A percentile compares a stretch with the other conserved stretches of the same genome.
Evolutionary conservation across 2,329 filamentous ascomycete genomes (phyloP).

Genomic region (Helotiales sp.): DNA sequence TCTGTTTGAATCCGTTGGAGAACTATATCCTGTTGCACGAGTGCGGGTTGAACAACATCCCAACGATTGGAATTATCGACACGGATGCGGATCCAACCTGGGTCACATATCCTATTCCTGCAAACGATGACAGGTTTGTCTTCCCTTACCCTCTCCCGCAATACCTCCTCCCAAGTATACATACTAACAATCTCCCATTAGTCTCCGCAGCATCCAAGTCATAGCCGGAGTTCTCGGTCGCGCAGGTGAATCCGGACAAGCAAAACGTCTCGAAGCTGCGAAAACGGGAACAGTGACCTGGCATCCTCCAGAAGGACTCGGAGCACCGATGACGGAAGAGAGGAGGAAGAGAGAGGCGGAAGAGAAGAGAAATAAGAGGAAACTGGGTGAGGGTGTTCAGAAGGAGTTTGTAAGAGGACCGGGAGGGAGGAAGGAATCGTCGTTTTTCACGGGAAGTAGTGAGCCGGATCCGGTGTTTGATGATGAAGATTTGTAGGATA

Average conservation of each 20-base stretch:
- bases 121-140: constrained; percentile 87
- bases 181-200: constrained; percentile 40
- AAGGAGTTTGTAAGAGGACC: not conserved
- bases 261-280: constrained; percentile 64
- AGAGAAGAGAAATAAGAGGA: not conserved
- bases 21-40: constrained; percentile 90
- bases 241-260: constrained; percentile 77
- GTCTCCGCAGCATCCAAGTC: constrained; percentile 77
- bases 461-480: not conserved
- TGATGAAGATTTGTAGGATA: not conserved
- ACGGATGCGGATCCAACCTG: constrained; percentile 89
- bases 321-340: constrained; percentile 18
- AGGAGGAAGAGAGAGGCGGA: not conserved
- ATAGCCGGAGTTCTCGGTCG: constrained; percentile 84
- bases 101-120: constrained; percentile 95
- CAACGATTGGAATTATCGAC: constrained; percentile 92
- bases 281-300: constrained; percentile 63
- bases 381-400: not conserved
- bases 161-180: not conserved
- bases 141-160: not conserved
- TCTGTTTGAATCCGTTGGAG: constrained; percentile 90
- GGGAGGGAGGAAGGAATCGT: not conserved
- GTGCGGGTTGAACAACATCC: constrained; percentile 83
- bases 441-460: too few relatives aligned
- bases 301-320: constrained; percentile 40